Evolutionary conservation across 495 filamentous ascomycete genomes (phyloP).

Genomic region (Talaromyces liani): DNA sequence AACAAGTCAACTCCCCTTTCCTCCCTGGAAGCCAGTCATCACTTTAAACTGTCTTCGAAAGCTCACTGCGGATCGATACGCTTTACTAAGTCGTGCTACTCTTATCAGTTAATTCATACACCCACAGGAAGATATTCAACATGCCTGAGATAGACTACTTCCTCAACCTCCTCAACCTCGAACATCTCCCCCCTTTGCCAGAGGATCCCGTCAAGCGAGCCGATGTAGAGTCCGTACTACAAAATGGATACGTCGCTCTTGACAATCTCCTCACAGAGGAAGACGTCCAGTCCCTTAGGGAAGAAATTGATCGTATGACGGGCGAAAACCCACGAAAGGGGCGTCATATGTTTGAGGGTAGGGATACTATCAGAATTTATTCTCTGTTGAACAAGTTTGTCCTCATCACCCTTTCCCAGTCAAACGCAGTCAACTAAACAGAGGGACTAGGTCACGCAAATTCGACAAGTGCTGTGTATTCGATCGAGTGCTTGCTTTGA

Average conservation of each 20-base stretch:
- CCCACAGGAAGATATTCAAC: neutral
- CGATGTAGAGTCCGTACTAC: neutral
- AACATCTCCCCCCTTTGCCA: neutral
- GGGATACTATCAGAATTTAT: neutral
- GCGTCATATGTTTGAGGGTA: slow-evolving; percentile 2
- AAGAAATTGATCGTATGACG: slow-evolving; percentile 1
- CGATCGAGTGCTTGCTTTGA: slow-evolving; percentile 5
- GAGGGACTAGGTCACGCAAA: neutral
- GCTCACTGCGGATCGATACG: neutral
- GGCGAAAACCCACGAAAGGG: neutral
- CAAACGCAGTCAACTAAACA: neutral
- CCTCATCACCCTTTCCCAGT: no score
- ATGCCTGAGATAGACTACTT: slow-evolving; percentile 1
- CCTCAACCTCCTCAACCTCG: neutral
- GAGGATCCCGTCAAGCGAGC: slow-evolving; percentile 1
- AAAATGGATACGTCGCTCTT: slow-evolving; percentile 1
- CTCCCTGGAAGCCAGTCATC: neutral
- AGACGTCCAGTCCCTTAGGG: neutral
- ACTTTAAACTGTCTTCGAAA: neutral
- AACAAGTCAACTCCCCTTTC: neutral
- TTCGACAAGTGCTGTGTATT: slow-evolving; percentile 6
- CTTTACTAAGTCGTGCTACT: neutral
- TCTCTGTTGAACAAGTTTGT: slow-evolving; percentile 4
- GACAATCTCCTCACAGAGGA: neutral
- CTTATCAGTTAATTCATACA: neutral